Evolutionary conservation across 345 rosid species (phyloP).

Genomic region (Balakata baccata): DNA sequence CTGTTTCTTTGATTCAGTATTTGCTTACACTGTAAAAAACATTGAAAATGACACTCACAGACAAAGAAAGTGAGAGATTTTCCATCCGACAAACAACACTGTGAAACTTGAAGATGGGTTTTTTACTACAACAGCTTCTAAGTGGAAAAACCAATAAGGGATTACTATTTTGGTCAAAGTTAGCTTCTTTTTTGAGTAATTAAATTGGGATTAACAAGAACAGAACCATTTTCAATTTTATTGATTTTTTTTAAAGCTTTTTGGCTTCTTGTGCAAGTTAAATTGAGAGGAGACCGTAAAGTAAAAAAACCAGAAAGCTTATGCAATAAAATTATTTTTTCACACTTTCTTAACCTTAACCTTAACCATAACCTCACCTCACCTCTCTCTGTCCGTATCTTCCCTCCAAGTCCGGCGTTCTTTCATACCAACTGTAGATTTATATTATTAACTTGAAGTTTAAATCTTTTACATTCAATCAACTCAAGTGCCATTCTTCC

Average conservation of each 20-base stretch:
- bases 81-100: conserved; percentile 59
- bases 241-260: background rate
- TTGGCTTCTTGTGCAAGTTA: conserved; percentile 27
- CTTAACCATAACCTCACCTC: conserved; percentile 6
- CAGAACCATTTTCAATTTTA: too few species aligned
- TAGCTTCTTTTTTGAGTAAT: background rate
- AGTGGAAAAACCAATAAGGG: background rate
- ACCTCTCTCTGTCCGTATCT: conserved; percentile 17
- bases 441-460: background rate
- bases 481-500: too few species aligned
- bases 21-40: conserved; percentile 47
- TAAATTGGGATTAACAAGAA: too few species aligned
- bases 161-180: too few species aligned
- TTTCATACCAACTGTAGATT: conserved; percentile 17
- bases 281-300: background rate
- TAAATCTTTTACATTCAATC: background rate
- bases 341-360: background rate
- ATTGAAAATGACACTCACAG: conserved; percentile 54
- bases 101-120: conserved; percentile 37
- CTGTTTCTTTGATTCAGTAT: conserved; percentile 18
- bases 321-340: background rate
- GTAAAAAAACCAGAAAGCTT: background rate
- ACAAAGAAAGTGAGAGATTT: conserved; percentile 14
- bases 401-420: conserved; percentile 43
- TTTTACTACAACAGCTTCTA: conserved; percentile 34